These are phyloP conservation scores for Cercophora samala DNA, from an alignment of 495 filamentous ascomycete genomes.

Conservation along the genomic window DNA sequence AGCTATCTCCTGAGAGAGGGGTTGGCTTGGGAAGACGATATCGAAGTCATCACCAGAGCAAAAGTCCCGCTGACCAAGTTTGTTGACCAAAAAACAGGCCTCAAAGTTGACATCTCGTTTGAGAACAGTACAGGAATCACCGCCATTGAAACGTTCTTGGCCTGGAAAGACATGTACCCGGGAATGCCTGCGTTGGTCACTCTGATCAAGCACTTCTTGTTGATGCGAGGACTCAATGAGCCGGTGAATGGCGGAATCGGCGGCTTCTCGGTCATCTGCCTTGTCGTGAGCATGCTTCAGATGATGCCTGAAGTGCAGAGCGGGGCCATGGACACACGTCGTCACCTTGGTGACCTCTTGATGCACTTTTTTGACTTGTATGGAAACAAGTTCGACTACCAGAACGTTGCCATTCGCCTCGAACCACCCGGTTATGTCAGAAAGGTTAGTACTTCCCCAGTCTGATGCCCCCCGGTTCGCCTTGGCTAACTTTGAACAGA, in stretches of 20 bases:
- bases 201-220: conserved; percentile 86
- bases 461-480: not conserved
- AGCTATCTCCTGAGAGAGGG: conserved; percentile 46
- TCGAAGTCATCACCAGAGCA: conserved; percentile 66
- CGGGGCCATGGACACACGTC: conserved; percentile 51
- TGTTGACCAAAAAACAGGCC: conserved; percentile 63
- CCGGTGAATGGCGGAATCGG: conserved; percentile 88
- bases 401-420: conserved; percentile 65
- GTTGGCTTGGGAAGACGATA: conserved; percentile 48
- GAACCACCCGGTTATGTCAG: conserved; percentile 65
- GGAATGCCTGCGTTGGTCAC: conserved; percentile 79
- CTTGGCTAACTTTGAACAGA: conserved; percentile 33
- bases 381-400: conserved; percentile 70
- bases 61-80: conserved; percentile 95
- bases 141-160: conserved; percentile 72
- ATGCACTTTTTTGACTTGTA: conserved; percentile 87
- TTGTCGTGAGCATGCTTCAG: conserved; percentile 84
- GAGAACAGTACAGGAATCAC: conserved; percentile 79
- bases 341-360: conserved; percentile 72
- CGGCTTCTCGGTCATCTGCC: conserved; percentile 87
- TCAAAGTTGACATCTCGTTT: conserved; percentile 89
- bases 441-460: conserved; percentile 57
- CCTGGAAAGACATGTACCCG: conserved; percentile 75
- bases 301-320: conserved; percentile 64
- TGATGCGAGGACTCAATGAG: conserved; percentile 87